A percentile compares a stretch with the other conserved stretches of the same genome.
Conservation (phyloP, 805 yeast genomes). For the Isabelozyma pseudorhagii region DNA sequence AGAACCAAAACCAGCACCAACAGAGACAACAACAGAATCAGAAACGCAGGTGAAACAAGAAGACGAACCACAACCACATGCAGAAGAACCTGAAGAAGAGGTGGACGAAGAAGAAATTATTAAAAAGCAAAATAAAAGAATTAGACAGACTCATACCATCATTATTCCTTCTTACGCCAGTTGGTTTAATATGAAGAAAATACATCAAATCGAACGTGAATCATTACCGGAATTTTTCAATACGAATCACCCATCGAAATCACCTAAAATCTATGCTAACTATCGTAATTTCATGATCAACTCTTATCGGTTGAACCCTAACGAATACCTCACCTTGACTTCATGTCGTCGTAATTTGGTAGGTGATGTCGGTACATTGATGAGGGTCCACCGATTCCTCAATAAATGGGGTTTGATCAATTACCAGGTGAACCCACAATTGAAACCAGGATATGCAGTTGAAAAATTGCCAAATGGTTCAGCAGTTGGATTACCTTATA, state of each 20-base stretch:
- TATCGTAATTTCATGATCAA: constrained; percentile 88
- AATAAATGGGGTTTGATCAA: constrained; percentile 92
- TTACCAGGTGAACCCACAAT: constrained; percentile 83
- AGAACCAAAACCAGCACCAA: neutral
- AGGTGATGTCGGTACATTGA: constrained; percentile 86
- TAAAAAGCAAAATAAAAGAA: constrained; percentile 2
- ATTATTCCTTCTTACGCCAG: constrained; percentile 83
- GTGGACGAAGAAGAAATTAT: constrained; percentile 1
- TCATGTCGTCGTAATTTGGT: constrained; percentile 88
- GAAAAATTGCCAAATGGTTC: constrained; percentile 46
- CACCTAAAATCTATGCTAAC: constrained; percentile 75
- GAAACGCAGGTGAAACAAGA: neutral
- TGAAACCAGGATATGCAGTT: constrained; percentile 60
- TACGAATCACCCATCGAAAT: constrained; percentile 67
- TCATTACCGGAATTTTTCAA: constrained; percentile 87
- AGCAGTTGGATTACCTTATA: constrained; percentile 57
- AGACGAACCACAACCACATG: neutral
- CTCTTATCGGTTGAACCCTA: constrained; percentile 83
- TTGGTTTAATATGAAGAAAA: constrained; percentile 75
- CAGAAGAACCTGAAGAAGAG: constrained; percentile 1
- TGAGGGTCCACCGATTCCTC: constrained; percentile 79
- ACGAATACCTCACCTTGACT: constrained; percentile 84
- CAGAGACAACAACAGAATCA: neutral
- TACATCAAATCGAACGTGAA: constrained; percentile 76
- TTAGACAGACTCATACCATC: constrained; percentile 74